Conservation (phyloP, 768 basidiomycete species). For the Lactarius evosmus region DNA sequence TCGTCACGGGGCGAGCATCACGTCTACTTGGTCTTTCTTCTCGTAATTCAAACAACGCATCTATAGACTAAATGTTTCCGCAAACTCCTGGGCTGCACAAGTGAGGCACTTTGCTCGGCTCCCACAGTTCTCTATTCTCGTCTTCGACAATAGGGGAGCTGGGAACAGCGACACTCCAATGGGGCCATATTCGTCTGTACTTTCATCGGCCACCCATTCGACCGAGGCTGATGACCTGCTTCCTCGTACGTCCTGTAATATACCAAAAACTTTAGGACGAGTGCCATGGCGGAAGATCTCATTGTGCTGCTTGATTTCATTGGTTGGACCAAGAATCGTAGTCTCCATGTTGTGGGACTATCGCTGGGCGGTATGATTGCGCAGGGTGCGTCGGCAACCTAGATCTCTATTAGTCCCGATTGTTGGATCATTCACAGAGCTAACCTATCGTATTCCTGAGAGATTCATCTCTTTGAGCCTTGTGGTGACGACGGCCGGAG, state of each 20-base stretch:
- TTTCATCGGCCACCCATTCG: conserved; percentile 13
- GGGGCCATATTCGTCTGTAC: conserved; percentile 71
- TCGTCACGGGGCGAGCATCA: conserved; percentile 65
- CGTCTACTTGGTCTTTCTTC: not conserved
- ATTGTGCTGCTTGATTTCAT: conserved; percentile 64
- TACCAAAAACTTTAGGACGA: conserved; percentile 46
- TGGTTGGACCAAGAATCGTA: conserved; percentile 62
- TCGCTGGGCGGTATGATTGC: conserved; percentile 86
- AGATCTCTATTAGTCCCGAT: not conserved
- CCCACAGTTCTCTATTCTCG: conserved; percentile 56
- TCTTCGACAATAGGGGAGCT: conserved; percentile 84
- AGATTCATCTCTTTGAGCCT: conserved; percentile 66
- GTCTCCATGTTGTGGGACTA: conserved; percentile 67
- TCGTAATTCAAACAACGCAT: not conserved
- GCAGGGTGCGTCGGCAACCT: conserved; percentile 47
- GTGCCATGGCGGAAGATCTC: conserved; percentile 74
- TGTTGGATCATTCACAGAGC: conserved; percentile 45
- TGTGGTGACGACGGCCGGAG: conserved; percentile 67
- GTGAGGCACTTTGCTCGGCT: conserved; percentile 59
- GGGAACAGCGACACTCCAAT: conserved; percentile 68
- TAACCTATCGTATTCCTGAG: conserved; percentile 61
- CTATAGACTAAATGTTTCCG: conserved; percentile 55
- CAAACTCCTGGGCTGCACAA: conserved; percentile 62
- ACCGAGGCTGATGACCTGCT: not conserved
- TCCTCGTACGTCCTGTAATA: not conserved